A percentile compares a stretch with the other conserved stretches of the same genome.
Conservation (phyloP, 192 early-diverging fungal genomes). For the Podila verticillata region DNA sequence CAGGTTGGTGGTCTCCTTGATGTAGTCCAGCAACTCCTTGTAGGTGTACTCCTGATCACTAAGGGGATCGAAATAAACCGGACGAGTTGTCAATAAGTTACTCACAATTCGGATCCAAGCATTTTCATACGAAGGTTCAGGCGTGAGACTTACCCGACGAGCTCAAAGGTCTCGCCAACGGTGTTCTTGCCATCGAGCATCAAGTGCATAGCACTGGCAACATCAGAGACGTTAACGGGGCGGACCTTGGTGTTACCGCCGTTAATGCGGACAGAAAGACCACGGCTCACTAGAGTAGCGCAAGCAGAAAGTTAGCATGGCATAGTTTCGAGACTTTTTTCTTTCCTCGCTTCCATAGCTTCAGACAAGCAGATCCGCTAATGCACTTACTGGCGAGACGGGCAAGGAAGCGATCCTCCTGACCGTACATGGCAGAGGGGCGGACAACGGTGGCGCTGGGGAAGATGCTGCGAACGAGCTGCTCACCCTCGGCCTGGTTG, state of each 20-base stretch:
- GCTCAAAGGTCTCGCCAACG: conserved; percentile 89
- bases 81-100: background rate
- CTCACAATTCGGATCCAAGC: background rate
- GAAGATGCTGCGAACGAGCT: conserved; percentile 87
- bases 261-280: conserved; percentile 72
- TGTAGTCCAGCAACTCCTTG: conserved; percentile 76
- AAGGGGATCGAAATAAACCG: background rate
- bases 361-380: background rate
- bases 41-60: conserved; percentile 81
- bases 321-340: conserved; percentile 45
- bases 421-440: conserved; percentile 86
- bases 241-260: conserved; percentile 71
- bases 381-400: conserved; percentile 73
- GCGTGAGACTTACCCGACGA: conserved; percentile 72
- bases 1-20: conserved; percentile 65
- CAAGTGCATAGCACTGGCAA: conserved; percentile 83
- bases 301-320: background rate
- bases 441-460: conserved; percentile 96
- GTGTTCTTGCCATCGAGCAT: conserved; percentile 78
- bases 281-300: conserved; percentile 47
- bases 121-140: background rate
- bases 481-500: conserved; percentile 85
- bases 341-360: too few species aligned
- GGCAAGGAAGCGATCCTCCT: conserved; percentile 94
- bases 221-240: conserved; percentile 84